Base-by-base conservation (phyloP, 257 asterid genomes). In the Nicotiana obtusifolia region DNA sequence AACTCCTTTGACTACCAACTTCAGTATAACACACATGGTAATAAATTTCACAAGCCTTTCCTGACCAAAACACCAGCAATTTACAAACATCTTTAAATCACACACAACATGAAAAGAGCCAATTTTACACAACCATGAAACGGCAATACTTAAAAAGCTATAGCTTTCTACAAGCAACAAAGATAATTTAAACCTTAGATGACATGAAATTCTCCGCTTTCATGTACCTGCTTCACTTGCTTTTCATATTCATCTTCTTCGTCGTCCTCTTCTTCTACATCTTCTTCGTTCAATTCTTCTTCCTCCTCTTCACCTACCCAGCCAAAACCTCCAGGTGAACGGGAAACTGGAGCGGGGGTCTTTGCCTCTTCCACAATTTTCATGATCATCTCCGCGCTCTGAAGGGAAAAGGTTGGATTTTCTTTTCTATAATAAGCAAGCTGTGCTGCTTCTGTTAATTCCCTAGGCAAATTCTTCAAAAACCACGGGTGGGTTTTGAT, bases 401-500 rank as follows among this genome's bases (percentile, higher is more conserved):
- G 96, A 81, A 85, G 88, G 64, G 96, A 91, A 82, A 77, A 90
- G 1, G 92, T 86, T 1, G 97, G 97, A 78, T 93, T 89, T 77
- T 89, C 94, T 78, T 44, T 90, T 17, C 90, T 87, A 77, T 91
- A 87, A 76, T 90, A 90, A 47, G 79, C 81, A 24, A 89, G 88
- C 83, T 93, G 97, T 82, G 93, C 92, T 53, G 85, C 88, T 65
- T 91, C 97, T 1, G 91, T 90, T 73, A 93, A 77, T 84, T 91
- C 97, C 86, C 97, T 85, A 0, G 97, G 97, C 78, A 93, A 81
- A 82, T 93, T 91, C 90, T 91, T 93, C 85, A 93, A 81, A 76
- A 93, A 91, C 97, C 97, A 93, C 28, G 94, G 93, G 84, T 93
- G 96, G 28, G 92, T 56, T 81, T 93, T 93, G 85, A 93, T 89